phyloP scores from a whole-genome alignment of 371 early-diverging fungal species.

The Apophysomyces variabilis region DNA sequence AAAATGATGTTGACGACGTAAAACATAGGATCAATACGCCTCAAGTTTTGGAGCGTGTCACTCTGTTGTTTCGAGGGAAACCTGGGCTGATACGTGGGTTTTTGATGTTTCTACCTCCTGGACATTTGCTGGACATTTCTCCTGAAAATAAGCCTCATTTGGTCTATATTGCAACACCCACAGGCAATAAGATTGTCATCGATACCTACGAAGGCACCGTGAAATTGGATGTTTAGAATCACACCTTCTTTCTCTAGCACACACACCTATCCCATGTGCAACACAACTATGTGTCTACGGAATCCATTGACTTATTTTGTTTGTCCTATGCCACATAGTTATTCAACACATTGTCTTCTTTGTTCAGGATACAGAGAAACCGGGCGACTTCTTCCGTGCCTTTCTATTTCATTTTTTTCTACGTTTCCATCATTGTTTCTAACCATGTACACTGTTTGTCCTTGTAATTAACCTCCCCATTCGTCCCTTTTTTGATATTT shows the following conservation, averaged over 20 bases:
- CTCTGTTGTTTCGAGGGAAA: conserved; percentile 36
- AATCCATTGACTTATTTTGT: too few species aligned
- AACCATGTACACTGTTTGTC: neutral
- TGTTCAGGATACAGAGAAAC: too few species aligned
- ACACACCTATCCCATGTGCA: too few species aligned
- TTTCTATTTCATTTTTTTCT: neutral
- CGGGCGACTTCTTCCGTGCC: too few species aligned
- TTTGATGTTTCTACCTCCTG: conserved; percentile 41
- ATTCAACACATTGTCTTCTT: too few species aligned
- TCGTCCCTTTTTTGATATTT: too few species aligned
- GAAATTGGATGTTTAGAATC: conserved; percentile 18
- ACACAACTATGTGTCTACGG: too few species aligned
- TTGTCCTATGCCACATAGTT: too few species aligned
- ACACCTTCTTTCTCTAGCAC: too few species aligned
- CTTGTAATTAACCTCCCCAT: conserved; percentile 3
- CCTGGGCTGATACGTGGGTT: conserved; percentile 39
- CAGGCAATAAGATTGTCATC: conserved; percentile 36
- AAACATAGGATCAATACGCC: conserved; percentile 36
- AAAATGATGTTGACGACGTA: neutral
- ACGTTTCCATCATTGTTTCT: neutral
- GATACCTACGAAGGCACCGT: conserved; percentile 29
- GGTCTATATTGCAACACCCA: conserved; percentile 33
- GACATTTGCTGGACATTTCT: conserved; percentile 33
- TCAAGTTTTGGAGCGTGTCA: conserved; percentile 40
- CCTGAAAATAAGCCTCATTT: conserved; percentile 27